Evolutionary conservation across 192 early-diverging fungal genomes (phyloP), one percentile per base, ranked within the genome.

Genomic region (Jimgerdemannia lactiflua): DNA sequence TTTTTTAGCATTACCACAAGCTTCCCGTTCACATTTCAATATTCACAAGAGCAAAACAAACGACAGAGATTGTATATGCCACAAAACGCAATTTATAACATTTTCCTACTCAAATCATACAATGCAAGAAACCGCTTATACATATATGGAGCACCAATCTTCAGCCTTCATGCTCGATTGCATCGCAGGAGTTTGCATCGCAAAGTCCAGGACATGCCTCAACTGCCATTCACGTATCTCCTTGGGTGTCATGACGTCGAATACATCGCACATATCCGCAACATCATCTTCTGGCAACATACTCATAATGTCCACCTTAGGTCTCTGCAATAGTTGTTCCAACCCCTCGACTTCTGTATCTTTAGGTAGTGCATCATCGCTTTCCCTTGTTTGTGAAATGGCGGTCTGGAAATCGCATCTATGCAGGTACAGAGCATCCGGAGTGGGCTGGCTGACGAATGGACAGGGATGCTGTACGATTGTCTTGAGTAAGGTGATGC

Each of bases 161-260:
- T 59, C 49, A 59, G 6, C 49, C 6, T 59, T 59, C 49, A 59
- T 59, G 49, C 49, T 59, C 2, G 49, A 59, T 59, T 59, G 49
- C 49, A 59, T 14, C 2, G 49, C 49, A 59, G 67, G 67, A 42
- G 67, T 69, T 39, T 69, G 67, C 70, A 44, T 70, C 70, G 3
- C 39, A 70, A 70, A 70, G 49, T 70, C 39, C n/a, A 70, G 70
- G 70, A 70, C 49, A 49, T 40, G 3, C 39, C 49, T 70, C 70
- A 19, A 39, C 70, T 70, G 18, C 70, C 70, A 70, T 49, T 70
- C 70, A 19, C 3, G 43, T 18, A 39, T 70, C 39, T 70, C 70
- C 70, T 70, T 49, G 43, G 17, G 43, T 42, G 70, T 40, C 70
- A 70, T 70, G 3, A 70, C 70, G 2, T 70, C 70, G 10, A 70